These are phyloP conservation scores for Apodospora peruviana DNA, from an alignment of 495 filamentous ascomycete species.

Conservation along the genomic window DNA sequence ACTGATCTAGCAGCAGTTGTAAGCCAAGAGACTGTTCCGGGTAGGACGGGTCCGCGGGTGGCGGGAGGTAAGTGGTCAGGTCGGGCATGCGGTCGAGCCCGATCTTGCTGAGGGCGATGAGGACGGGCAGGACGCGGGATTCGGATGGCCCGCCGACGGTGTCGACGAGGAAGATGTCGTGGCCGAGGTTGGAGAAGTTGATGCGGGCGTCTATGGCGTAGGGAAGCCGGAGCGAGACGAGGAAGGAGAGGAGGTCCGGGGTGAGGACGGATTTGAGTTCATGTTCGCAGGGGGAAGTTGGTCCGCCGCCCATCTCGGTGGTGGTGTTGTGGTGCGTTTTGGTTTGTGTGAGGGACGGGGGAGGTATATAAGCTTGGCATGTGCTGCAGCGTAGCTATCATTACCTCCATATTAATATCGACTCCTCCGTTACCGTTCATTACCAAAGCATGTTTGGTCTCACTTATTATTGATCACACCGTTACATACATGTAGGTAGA, in stretches of 20 bases:
- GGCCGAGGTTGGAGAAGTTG: constrained; percentile 12
- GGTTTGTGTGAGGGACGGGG: no score
- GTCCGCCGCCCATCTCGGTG: constrained; percentile 1
- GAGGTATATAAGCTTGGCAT: no score
- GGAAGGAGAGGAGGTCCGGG: constrained; percentile 5
- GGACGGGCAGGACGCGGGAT: constrained; percentile 4
- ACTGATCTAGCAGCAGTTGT: constrained; percentile 19
- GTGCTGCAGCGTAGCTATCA: no score
- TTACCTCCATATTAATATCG: no score
- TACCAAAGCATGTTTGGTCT: no score
- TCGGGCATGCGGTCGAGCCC: constrained; percentile 13
- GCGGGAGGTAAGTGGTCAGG: constrained; percentile 11
- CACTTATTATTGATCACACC: no score
- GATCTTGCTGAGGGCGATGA: constrained; percentile 11
- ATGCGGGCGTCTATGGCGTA: constrained; percentile 3
- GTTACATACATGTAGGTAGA: no score
- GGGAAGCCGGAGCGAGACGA: constrained; percentile 8
- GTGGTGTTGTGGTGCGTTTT: neutral
- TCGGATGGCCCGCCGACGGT: neutral
- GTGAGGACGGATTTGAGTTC: constrained; percentile 5
- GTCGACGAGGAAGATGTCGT: constrained; percentile 10
- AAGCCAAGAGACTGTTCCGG: constrained; percentile 16
- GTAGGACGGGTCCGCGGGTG: constrained; percentile 10
- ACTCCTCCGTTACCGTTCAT: no score
- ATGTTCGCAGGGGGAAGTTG: neutral